phyloP scores from a whole-genome alignment of 2,329 filamentous ascomycete species.

The Ramichloridium luteum region DNA sequence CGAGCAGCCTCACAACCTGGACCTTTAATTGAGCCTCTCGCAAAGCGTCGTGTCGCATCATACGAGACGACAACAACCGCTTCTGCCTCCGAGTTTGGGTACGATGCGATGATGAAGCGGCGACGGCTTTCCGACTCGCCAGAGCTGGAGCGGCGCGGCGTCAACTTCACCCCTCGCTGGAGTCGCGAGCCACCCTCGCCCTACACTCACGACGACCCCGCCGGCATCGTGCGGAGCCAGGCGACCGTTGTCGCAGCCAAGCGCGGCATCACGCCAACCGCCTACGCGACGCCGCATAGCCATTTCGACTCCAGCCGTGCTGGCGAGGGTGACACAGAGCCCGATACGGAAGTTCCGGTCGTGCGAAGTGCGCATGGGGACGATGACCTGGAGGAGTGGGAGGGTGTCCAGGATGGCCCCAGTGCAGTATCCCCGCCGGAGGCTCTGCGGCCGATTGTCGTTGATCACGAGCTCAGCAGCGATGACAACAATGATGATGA shows the following conservation, averaged over 20 bases:
- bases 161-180: conserved; percentile 31
- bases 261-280: conserved; percentile 45
- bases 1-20: conserved; percentile 12
- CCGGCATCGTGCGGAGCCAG: conserved; percentile 10
- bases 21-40: conserved; percentile 6
- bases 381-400: conserved; percentile 20
- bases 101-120: conserved; percentile 29
- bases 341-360: conserved; percentile 15
- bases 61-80: conserved; percentile 20
- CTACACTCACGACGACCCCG: conserved; percentile 24
- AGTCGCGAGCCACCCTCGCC: conserved; percentile 35
- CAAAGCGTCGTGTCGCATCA: conserved; percentile 23
- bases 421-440: too few relatives aligned
- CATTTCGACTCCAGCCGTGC: conserved; percentile 26
- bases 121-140: conserved; percentile 48
- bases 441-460: too few relatives aligned
- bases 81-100: conserved; percentile 15
- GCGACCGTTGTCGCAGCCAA: conserved; percentile 10
- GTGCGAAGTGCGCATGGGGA: conserved; percentile 12
- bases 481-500: conserved; percentile 11
- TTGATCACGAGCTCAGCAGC: conserved; percentile 2
- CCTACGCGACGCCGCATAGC: conserved; percentile 66
- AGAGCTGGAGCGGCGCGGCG: conserved; percentile 21
- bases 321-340: conserved; percentile 20
- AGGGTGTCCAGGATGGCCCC: conserved; percentile 28